These are phyloP conservation scores for Triadica sebifera DNA, from an alignment of 345 rosid genomes.

Conservation along the genomic window DNA sequence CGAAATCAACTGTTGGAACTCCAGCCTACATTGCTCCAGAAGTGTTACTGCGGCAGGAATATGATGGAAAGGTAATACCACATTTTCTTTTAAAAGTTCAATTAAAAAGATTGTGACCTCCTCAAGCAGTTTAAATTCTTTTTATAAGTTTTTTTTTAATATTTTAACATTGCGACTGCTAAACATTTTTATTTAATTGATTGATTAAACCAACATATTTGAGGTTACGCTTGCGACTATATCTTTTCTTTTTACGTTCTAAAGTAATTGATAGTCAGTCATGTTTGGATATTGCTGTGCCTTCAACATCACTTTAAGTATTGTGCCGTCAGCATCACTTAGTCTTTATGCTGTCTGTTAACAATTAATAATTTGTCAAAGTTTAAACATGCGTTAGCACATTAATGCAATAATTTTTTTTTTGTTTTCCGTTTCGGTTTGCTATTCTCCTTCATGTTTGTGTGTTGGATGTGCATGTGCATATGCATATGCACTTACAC, in stretches of 20 bases:
- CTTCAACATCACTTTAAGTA: not conserved
- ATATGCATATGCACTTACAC: not conserved
- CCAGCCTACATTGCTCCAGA: slow-evolving; percentile 40
- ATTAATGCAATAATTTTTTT: not conserved
- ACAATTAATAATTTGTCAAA: no score
- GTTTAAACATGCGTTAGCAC: not conserved
- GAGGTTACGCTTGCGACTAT: not conserved
- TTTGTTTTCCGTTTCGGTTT: not conserved
- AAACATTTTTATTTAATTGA: not conserved
- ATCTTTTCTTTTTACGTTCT: not conserved
- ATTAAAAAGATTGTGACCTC: not conserved
- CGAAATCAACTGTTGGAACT: slow-evolving; percentile 37
- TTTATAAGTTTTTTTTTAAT: not conserved
- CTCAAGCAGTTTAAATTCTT: not conserved
- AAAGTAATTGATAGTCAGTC: not conserved
- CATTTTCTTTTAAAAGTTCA: not conserved
- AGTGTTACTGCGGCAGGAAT: slow-evolving; percentile 30
- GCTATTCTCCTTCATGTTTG: not conserved
- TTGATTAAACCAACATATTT: not conserved
- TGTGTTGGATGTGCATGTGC: not conserved
- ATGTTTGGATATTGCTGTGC: not conserved
- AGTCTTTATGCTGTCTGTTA: not conserved
- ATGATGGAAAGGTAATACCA: slow-evolving; percentile 35
- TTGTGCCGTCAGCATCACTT: not conserved
- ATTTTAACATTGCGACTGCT: not conserved